Base-by-base conservation (phyloP, 768 basidiomycete genomes). In the Pilatotrama ljubarskyi region DNA sequence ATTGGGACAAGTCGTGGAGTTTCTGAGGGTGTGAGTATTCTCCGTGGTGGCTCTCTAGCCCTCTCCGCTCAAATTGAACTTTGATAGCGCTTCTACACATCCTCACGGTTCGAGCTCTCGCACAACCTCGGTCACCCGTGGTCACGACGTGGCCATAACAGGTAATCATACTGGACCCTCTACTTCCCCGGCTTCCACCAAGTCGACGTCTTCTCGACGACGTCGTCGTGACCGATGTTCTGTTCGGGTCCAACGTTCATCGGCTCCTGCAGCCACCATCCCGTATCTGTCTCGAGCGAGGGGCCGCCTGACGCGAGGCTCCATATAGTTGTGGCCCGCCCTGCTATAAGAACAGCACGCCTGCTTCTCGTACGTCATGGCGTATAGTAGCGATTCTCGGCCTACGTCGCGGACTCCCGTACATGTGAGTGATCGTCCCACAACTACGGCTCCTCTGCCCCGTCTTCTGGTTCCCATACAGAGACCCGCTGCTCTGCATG, bases 91-190 rank as follows among this genome's bases (percentile, higher is more conserved):
- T 55, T 50, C 59, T 47, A 3, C 54, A 40, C 18, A 22, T 41
- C 37, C 59, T 29, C 50, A 61, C 54, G 49, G 6, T 46, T 41
- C 37, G 43, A 55, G 52, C 46, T 32, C 40, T 57, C 61, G 61
- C 56, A 63, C 61, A 52, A n/a, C 47, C 57, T 58, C 61, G 56
- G 56, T 55, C 48, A 54, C 56, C 47, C 51, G 61, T 63, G 52
- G 61, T 46, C 56, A 44, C 40, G 35, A 7, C 46, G 17, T 40
- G 13, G 29, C 46, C 48, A 11, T 18, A 52, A 55, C 10, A n/a
- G 35, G 56, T 29, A 48, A 20, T 25, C 43, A 42, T 18, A 38
- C 15, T 37, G 29, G 42, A 32, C 25, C 54, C 55, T 51, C 47
- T 38, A 25, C 49, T 48, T 47, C 53, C 42, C 41, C 41, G 11